Conservation (phyloP, 148 eudicot genomes). For the Vaccinium corymbosum region DNA sequence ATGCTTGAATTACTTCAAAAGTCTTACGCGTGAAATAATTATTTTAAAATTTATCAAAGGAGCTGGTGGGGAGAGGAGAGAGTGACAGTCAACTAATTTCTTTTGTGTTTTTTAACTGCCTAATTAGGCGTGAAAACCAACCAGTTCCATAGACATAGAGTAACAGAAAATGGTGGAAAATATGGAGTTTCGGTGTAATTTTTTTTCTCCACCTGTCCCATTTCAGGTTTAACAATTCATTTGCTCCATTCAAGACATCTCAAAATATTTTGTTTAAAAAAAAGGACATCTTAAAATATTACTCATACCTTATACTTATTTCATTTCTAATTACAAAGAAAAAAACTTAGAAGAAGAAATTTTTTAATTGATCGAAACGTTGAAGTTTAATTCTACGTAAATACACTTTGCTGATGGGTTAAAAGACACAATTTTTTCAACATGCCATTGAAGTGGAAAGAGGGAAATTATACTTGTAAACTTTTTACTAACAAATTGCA, state of each 20-base stretch:
- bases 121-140: neutral
- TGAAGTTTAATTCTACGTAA: too few relatives aligned
- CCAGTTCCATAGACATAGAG: neutral
- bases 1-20: too few relatives aligned
- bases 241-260: neutral
- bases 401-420: neutral
- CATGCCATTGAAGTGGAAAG: neutral
- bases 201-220: neutral
- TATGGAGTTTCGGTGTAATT: neutral
- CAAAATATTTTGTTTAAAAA: neutral
- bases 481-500: neutral
- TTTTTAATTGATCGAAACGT: too few relatives aligned
- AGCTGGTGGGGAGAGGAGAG: neutral
- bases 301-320: neutral
- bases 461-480: neutral
- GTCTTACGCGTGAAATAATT: too few relatives aligned
- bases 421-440: neutral
- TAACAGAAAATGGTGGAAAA: too few relatives aligned
- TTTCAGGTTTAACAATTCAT: neutral
- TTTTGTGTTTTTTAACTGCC: neutral
- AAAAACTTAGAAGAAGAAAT: too few relatives aligned
- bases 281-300: neutral
- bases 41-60: too few relatives aligned
- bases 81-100: slow-evolving; percentile 7
- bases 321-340: too few relatives aligned